These are phyloP conservation scores for Russula sp. DNA, from an alignment of 768 basidiomycete genomes.

Conservation along the genomic window DNA sequence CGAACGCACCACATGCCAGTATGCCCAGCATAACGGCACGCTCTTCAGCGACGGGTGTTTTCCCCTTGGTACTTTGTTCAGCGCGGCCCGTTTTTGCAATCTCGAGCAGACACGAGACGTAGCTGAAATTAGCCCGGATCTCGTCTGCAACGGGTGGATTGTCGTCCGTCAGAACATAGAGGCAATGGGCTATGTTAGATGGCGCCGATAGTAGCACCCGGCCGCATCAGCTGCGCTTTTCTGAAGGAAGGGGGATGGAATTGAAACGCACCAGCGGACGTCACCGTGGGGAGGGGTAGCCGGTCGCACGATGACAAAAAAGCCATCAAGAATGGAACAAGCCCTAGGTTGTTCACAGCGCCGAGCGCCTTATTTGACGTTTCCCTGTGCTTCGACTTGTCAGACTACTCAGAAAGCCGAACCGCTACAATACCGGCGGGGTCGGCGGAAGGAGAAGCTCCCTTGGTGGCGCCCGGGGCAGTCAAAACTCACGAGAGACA, in stretches of 20 bases:
- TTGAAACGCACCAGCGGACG: slow-evolving; percentile 59
- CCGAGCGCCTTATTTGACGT: slow-evolving; percentile 88
- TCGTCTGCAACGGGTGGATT: slow-evolving; percentile 69
- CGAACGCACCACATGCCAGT: slow-evolving; percentile 54
- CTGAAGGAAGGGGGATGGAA: not conserved
- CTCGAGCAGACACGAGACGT: slow-evolving; percentile 57
- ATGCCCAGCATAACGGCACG: slow-evolving; percentile 50
- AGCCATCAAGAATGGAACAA: slow-evolving; percentile 84
- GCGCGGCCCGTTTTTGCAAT: slow-evolving; percentile 41
- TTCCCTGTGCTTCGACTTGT: slow-evolving; percentile 44
- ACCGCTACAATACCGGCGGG: not conserved
- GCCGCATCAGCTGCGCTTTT: not conserved
- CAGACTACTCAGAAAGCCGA: slow-evolving; percentile 23
- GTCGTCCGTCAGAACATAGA: slow-evolving; percentile 91
- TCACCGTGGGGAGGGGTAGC: slow-evolving; percentile 63
- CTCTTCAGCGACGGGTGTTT: slow-evolving; percentile 43
- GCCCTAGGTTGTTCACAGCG: slow-evolving; percentile 73
- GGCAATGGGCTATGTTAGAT: slow-evolving; percentile 61
- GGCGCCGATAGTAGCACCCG: not conserved
- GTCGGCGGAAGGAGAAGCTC: not conserved
- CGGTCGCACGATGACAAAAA: slow-evolving; percentile 68
- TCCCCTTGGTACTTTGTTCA: slow-evolving; percentile 28
- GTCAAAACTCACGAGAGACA: slow-evolving; percentile 74
- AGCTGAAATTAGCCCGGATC: slow-evolving; percentile 51
- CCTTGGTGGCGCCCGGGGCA: not conserved